A percentile compares a stretch with the other conserved stretches of the same genome.
Conservation (phyloP, 2,329 filamentous ascomycete genomes). For the Colletotrichum liaoningense region DNA sequence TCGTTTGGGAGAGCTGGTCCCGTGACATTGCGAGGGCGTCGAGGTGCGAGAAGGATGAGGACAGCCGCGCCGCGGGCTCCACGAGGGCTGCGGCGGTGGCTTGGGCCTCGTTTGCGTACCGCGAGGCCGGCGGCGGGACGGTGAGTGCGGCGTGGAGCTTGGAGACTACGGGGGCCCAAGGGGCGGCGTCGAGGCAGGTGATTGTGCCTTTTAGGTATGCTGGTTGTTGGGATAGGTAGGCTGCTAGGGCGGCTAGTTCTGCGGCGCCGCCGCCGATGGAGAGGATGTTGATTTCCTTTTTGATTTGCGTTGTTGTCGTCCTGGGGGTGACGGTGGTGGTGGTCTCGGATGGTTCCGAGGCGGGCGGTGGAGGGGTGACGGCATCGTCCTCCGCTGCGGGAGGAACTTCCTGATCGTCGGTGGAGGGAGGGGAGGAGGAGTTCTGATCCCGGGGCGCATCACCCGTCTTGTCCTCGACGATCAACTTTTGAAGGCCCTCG, state of each 20-base stretch:
- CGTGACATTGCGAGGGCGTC: conserved; percentile 60
- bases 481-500: conserved; percentile 1
- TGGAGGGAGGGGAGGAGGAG: not conserved
- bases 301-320: not conserved
- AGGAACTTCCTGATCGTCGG: not conserved
- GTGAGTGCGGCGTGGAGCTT: conserved; percentile 69
- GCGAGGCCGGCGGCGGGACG: conserved; percentile 60
- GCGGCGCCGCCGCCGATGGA: conserved; percentile 69
- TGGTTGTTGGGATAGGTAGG: conserved; percentile 49
- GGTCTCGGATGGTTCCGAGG: not conserved
- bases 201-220: conserved; percentile 52
- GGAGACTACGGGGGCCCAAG: conserved; percentile 75
- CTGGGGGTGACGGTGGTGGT: not conserved
- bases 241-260: conserved; percentile 68
- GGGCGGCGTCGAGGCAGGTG: conserved; percentile 82
- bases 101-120: conserved; percentile 60
- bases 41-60: conserved; percentile 55
- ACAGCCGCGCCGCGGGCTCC: conserved; percentile 47
- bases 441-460: not conserved
- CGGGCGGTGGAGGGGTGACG: not conserved
- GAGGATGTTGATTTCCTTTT: conserved; percentile 51
- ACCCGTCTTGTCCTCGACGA: conserved; percentile 42
- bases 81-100: conserved; percentile 60
- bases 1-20: conserved; percentile 45
- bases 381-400: not conserved